Conservation (phyloP, 73 alveolate genomes). For the Paraurostyla sp. region DNA sequence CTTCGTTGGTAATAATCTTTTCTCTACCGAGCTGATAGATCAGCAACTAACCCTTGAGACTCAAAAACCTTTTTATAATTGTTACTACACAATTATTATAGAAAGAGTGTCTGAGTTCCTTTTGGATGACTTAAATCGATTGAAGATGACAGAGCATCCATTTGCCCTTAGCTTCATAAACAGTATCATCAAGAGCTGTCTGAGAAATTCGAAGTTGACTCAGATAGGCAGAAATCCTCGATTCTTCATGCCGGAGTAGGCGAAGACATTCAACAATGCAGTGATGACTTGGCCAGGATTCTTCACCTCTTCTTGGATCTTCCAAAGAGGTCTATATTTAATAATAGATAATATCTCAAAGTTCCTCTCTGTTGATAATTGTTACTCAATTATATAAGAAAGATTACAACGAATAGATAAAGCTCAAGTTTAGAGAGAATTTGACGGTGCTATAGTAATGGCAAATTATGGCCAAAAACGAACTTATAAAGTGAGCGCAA, state of each 20-base stretch:
- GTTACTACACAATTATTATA: slow-evolving; percentile 61
- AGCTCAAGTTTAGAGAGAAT: slow-evolving; percentile 27
- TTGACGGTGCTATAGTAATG: slow-evolving; percentile 60
- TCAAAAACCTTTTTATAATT: slow-evolving; percentile 51
- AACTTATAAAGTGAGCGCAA: slow-evolving; percentile 58
- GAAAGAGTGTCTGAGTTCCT: slow-evolving; percentile 57
- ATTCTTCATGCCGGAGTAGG: slow-evolving; percentile 57
- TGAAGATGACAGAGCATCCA: slow-evolving; percentile 62
- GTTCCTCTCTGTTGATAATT: slow-evolving; percentile 62
- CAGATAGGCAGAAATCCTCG: slow-evolving; percentile 64
- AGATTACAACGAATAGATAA: slow-evolving; percentile 25
- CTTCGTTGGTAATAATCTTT: slow-evolving; percentile 55
- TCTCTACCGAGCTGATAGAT: slow-evolving; percentile 59
- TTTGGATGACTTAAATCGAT: slow-evolving; percentile 34
- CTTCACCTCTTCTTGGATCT: slow-evolving; percentile 62
- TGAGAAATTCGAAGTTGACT: slow-evolving; percentile 41
- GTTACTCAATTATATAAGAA: slow-evolving; percentile 46
- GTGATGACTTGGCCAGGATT: slow-evolving; percentile 70
- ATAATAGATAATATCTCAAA: slow-evolving; percentile 46
- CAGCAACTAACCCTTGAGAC: slow-evolving; percentile 56
- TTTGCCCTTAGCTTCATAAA: slow-evolving; percentile 60
- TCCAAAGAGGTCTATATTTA: slow-evolving; percentile 48
- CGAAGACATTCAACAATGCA: slow-evolving; percentile 38
- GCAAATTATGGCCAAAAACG: slow-evolving; percentile 57
- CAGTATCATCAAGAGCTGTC: slow-evolving; percentile 49